A percentile compares a stretch with the other conserved stretches of the same genome.
Evolutionary conservation across 768 basidiomycete species (phyloP).

Genomic region (Kwoniella sp.): DNA sequence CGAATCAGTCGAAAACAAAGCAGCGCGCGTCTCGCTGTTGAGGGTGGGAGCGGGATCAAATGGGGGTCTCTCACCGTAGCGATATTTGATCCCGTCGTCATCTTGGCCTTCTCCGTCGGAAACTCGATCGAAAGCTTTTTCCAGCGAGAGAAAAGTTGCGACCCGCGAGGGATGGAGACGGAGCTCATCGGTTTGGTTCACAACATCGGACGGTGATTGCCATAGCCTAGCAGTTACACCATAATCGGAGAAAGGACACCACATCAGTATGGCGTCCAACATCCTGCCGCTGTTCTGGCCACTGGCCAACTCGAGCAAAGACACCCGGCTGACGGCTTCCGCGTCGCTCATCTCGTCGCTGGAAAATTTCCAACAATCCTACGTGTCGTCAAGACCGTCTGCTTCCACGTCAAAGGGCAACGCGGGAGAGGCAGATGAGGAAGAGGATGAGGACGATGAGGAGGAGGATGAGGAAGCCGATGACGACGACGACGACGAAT

Average conservation of each 20-base stretch:
- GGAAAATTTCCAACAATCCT: slow-evolving; percentile 76
- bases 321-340: slow-evolving; percentile 77
- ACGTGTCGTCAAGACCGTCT: slow-evolving; percentile 14
- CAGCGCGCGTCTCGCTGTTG: too few relatives aligned
- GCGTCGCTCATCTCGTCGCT: slow-evolving; percentile 74
- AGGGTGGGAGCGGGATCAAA: background rate
- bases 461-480: too few relatives aligned
- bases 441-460: slow-evolving; percentile 41
- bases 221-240: too few relatives aligned
- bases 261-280: slow-evolving; percentile 61
- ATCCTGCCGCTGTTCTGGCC: slow-evolving; percentile 93
- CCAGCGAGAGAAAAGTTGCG: too few relatives aligned
- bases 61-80: background rate
- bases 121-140: too few relatives aligned
- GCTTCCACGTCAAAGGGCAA: slow-evolving; percentile 25
- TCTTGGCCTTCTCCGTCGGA: too few relatives aligned
- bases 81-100: background rate
- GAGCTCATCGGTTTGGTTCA: background rate
- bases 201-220: too few relatives aligned
- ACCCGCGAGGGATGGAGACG: too few relatives aligned
- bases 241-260: background rate
- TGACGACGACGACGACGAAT: slow-evolving; percentile 36
- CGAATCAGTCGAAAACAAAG: too few relatives aligned
- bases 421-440: slow-evolving; percentile 53
- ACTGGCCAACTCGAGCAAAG: slow-evolving; percentile 73